These are phyloP conservation scores for Termitomyces sp. DNA, from an alignment of 768 basidiomycete species.

Conservation along the genomic window DNA sequence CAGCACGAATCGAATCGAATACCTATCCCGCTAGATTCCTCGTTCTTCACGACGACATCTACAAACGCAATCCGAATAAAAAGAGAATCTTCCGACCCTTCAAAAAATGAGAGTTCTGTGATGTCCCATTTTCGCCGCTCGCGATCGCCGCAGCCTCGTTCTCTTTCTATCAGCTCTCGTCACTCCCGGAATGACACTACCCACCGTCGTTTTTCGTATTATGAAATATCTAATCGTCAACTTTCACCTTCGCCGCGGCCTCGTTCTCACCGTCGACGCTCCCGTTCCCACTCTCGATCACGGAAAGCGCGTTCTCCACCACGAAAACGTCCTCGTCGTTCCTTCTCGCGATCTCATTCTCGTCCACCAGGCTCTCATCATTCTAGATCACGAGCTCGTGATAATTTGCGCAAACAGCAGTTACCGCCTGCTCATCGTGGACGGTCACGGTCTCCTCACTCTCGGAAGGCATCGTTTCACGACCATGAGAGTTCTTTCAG, in stretches of 20 bases:
- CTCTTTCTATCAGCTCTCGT: conserved; percentile 6
- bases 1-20: conserved; percentile 3
- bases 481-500: not conserved
- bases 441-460: not conserved
- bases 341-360: conserved; percentile 3
- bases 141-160: conserved; percentile 2
- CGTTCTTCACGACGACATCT: conserved; percentile 9
- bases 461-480: not conserved
- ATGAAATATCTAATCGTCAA: not conserved
- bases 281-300: conserved; percentile 7
- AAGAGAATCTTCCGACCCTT: conserved; percentile 7
- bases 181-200: not conserved
- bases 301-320: conserved; percentile 2
- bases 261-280: conserved; percentile 1
- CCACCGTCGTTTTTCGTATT: not conserved
- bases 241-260: conserved; percentile 2
- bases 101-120: not conserved
- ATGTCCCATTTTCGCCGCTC: not conserved
- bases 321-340: not conserved
- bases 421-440: not conserved
- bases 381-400: not conserved
- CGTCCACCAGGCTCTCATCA: not conserved
- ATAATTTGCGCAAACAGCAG: not conserved
- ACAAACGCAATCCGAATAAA: not conserved
- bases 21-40: conserved; percentile 17